These are phyloP conservation scores for Dactylonectria estremocensis DNA, from an alignment of 2,329 filamentous ascomycete genomes.

Conservation along the genomic window DNA sequence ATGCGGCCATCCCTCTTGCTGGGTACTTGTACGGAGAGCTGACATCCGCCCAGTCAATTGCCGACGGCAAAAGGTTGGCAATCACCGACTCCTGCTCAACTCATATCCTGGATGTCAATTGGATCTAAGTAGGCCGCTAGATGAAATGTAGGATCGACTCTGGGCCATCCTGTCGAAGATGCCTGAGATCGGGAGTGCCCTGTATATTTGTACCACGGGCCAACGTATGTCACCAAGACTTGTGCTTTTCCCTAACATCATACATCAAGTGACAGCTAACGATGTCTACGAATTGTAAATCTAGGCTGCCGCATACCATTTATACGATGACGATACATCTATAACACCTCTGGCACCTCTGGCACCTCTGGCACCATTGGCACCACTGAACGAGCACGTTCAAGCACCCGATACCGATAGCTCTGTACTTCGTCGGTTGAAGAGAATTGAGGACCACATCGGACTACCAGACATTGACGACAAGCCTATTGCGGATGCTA, in stretches of 20 bases:
- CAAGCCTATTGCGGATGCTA: background rate
- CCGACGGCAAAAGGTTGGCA: slow-evolving; percentile 6
- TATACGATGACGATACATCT: background rate
- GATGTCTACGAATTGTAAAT: background rate
- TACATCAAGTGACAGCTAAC: background rate
- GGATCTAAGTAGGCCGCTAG: background rate
- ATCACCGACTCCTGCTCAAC: background rate
- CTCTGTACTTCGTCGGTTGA: slow-evolving; percentile 10
- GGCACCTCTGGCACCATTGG: background rate
- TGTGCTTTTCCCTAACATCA: too few relatives aligned
- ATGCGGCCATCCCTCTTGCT: background rate
- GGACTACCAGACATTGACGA: slow-evolving; percentile 6
- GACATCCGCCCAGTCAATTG: background rate
- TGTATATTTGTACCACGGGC: slow-evolving; percentile 25
- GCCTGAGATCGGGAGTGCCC: slow-evolving; percentile 6
- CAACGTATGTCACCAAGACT: slow-evolving; percentile 10
- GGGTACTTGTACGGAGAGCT: background rate
- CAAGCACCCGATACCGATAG: background rate
- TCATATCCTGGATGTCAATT: background rate
- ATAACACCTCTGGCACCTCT: background rate
- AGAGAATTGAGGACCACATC: slow-evolving; percentile 17
- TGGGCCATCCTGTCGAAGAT: slow-evolving; percentile 17
- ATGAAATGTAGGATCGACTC: slow-evolving; percentile 27
- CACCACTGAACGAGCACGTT: background rate
- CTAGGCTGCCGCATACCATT: background rate